Evolutionary conservation across 2,329 filamentous ascomycete species (phyloP).

Genomic region (Zymoseptoria tritici): DNA sequence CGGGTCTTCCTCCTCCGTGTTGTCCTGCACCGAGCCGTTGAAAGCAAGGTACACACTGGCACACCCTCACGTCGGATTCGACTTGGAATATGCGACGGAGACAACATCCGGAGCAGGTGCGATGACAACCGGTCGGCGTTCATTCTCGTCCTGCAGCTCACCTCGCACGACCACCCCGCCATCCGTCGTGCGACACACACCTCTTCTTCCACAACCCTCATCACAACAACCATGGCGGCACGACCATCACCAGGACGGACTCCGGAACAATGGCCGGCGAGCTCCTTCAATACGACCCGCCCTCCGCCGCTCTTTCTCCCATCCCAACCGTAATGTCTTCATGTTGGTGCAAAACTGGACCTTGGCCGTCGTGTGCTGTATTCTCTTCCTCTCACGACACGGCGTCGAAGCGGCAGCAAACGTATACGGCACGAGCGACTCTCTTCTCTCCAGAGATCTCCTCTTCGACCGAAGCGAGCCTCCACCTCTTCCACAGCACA

Average conservation of each 20-base stretch:
- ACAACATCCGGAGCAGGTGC: conserved; percentile 17
- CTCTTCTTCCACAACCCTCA: not conserved
- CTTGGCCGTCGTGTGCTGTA: conserved; percentile 14
- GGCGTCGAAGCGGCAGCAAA: conserved; percentile 12
- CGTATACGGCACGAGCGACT: conserved; percentile 10
- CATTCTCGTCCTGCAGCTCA: conserved; percentile 23
- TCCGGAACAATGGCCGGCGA: not conserved
- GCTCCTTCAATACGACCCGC: not conserved
- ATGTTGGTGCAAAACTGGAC: conserved; percentile 3
- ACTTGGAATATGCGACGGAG: conserved; percentile 16
- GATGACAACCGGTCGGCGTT: conserved; percentile 19
- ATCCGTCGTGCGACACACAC: conserved; percentile 14
- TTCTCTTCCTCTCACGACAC: conserved; percentile 17
- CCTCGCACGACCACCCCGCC: conserved; percentile 11
- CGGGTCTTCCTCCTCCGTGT: no score
- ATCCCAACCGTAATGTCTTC: not conserved
- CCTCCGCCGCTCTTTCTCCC: not conserved
- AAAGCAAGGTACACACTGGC: not conserved
- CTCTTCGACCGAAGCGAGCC: conserved; percentile 24
- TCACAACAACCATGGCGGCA: conserved; percentile 1
- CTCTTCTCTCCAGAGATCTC: conserved; percentile 14
- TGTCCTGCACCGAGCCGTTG: not conserved
- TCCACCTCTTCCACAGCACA: conserved; percentile 15
- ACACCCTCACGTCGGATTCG: not conserved
- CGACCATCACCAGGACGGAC: not conserved